These are phyloP conservation scores for Peribolospora kevripleyi DNA, from an alignment of 768 basidiomycete species.

Conservation along the genomic window DNA sequence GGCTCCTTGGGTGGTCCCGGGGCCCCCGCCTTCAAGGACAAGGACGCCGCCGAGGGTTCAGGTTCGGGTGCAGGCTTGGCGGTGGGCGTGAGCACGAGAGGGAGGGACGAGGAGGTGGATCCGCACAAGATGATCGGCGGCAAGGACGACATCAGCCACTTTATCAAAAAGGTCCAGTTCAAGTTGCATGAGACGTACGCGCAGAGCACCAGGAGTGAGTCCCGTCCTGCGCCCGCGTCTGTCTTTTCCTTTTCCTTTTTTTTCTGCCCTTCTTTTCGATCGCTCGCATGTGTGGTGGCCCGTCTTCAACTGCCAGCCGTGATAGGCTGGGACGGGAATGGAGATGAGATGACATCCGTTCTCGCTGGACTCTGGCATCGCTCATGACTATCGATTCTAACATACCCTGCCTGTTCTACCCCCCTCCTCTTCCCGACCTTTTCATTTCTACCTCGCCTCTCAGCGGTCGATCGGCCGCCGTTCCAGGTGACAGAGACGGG, in stretches of 20 bases:
- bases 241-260: background rate
- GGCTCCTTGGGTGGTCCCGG: background rate
- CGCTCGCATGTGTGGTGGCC: background rate
- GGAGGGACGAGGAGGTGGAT: slow-evolving; percentile 26
- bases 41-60: background rate
- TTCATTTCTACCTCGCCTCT: background rate
- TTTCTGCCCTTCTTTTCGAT: background rate
- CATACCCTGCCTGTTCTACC: background rate
- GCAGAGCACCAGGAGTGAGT: slow-evolving; percentile 65
- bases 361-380: no score
- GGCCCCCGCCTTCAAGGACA: slow-evolving; percentile 23
- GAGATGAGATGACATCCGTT: no score
- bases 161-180: slow-evolving; percentile 90
- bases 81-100: background rate
- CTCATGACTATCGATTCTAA: background rate
- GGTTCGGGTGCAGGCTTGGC: slow-evolving; percentile 1
- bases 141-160: slow-evolving; percentile 67
- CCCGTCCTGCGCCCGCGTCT: background rate
- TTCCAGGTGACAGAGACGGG: slow-evolving; percentile 93
- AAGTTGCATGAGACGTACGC: slow-evolving; percentile 91
- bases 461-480: slow-evolving; percentile 76
- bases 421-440: background rate
- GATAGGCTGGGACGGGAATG: no score
- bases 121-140: slow-evolving; percentile 32
- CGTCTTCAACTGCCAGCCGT: background rate